A percentile compares a stretch with the other conserved stretches of the same genome.
phyloP scores from a whole-genome alignment of 148 eudicot species.

The Rhododendron ferrugineum region DNA sequence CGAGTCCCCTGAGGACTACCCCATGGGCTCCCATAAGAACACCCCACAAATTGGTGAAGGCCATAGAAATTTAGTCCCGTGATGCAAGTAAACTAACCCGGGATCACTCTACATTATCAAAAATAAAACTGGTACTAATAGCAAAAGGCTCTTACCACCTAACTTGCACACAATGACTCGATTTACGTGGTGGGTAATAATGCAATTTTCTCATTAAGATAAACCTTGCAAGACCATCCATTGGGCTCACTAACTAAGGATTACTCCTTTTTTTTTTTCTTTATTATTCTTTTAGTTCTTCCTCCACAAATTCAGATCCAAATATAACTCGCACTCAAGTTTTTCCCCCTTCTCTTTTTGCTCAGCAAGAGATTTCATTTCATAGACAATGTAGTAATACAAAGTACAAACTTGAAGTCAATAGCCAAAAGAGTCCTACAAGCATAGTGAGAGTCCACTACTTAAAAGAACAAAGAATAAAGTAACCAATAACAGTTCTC shows the following conservation, averaged over 20 bases:
- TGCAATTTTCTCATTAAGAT: background rate
- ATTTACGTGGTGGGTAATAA: background rate
- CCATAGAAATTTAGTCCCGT: too few species aligned
- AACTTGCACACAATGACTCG: too few species aligned
- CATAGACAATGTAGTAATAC: background rate
- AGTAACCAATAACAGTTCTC: background rate
- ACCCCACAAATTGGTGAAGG: too few species aligned
- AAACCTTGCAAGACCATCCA: background rate
- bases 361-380: background rate
- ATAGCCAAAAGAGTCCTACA: background rate
- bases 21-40: too few species aligned
- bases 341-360: background rate
- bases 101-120: too few species aligned
- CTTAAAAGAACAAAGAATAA: background rate
- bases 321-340: background rate
- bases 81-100: fast-evolving
- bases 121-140: too few species aligned
- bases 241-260: background rate
- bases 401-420: background rate
- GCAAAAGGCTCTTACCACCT: too few species aligned
- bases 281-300: background rate
- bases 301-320: background rate
- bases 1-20: too few species aligned
- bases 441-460: background rate
- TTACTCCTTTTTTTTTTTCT: background rate